phyloP scores from a whole-genome alignment of 495 filamentous ascomycete species.

The Gamarada debralockiae region DNA sequence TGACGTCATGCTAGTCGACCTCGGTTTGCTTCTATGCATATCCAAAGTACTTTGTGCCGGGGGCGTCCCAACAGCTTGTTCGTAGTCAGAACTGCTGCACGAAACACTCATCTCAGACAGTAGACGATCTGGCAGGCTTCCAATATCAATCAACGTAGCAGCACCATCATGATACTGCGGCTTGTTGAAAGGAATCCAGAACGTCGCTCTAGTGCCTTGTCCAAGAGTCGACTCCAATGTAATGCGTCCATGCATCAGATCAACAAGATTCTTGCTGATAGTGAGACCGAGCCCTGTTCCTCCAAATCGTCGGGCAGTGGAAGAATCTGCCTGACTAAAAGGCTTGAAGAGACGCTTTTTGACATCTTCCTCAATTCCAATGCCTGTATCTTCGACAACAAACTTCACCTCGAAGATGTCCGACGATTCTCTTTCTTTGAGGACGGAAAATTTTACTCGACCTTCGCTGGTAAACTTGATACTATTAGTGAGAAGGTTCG shows the following conservation, averaged over 20 bases:
- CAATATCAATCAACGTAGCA: conserved; percentile 45
- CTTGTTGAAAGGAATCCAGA: conserved; percentile 68
- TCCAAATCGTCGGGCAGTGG: conserved; percentile 69
- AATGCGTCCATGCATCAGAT: conserved; percentile 80
- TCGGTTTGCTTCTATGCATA: conserved; percentile 28
- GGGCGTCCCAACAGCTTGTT: conserved; percentile 30
- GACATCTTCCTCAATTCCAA: conserved; percentile 77
- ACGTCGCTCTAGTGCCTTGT: conserved; percentile 59
- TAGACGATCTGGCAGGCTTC: conserved; percentile 53
- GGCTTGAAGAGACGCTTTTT: conserved; percentile 74
- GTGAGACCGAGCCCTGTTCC: conserved; percentile 80
- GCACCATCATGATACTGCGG: conserved; percentile 25
- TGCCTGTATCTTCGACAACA: conserved; percentile 74
- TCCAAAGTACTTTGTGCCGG: conserved; percentile 26
- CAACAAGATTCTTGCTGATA: conserved; percentile 73
- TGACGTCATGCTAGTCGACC: conserved; percentile 27
- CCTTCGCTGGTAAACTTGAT: conserved; percentile 84
- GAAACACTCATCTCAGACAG: conserved; percentile 61
- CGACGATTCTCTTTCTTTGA: conserved; percentile 41
- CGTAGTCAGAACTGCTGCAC: conserved; percentile 49
- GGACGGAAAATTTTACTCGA: conserved; percentile 52
- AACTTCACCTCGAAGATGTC: conserved; percentile 52
- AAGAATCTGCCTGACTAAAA: conserved; percentile 81
- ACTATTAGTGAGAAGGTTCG: conserved; percentile 82
- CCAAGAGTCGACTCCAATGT: conserved; percentile 54